Conservation (phyloP, 306 rosid genomes). For the Fragaria vesca region DNA sequence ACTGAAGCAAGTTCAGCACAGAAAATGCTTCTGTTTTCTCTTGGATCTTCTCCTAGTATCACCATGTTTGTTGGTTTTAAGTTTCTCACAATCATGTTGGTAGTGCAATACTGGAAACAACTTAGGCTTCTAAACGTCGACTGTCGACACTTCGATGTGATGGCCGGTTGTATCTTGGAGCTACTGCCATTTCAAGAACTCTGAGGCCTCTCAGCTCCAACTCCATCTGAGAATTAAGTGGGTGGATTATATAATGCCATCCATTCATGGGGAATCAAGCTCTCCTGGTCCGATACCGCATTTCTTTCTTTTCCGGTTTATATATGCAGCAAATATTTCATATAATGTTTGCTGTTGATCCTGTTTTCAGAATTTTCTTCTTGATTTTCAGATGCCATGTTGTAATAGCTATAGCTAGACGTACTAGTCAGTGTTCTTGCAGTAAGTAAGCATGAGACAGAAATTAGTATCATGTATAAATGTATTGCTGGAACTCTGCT, state of each 20-base stretch:
- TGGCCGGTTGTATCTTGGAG: neutral
- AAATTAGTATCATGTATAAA: neutral
- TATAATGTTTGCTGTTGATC: neutral
- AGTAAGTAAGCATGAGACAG: neutral
- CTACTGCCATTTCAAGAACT: neutral
- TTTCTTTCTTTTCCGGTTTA: neutral
- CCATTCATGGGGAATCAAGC: slow-evolving; percentile 66
- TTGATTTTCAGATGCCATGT: neutral
- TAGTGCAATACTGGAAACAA: neutral
- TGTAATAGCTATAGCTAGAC: neutral
- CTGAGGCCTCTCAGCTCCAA: neutral
- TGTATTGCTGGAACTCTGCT: neutral
- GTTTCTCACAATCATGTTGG: neutral
- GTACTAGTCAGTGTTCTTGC: neutral
- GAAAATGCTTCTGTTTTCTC: neutral
- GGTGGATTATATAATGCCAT: neutral
- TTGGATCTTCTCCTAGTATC: neutral
- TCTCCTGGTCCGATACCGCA: slow-evolving; percentile 66
- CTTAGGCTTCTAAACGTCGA: neutral
- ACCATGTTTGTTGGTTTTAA: neutral
- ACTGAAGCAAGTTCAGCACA: neutral
- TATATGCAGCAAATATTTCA: neutral
- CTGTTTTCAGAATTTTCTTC: neutral
- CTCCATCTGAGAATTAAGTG: neutral
- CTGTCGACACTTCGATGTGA: neutral